Evolutionary conservation across 2,329 filamentous ascomycete genomes (phyloP).

Genomic region (Phyllosticta ampelicida): DNA sequence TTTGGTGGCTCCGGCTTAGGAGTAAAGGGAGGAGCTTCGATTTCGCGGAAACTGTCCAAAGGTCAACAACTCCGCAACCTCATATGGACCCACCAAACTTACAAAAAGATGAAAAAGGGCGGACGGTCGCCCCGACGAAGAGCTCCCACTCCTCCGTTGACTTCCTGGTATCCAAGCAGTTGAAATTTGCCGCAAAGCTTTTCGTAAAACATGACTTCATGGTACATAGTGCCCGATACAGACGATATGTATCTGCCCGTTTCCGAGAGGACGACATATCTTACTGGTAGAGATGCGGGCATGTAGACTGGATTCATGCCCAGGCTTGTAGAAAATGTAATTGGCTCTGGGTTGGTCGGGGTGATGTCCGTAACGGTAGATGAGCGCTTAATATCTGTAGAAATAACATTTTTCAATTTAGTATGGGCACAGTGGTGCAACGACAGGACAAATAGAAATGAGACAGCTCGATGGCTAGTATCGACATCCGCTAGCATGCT

Average conservation of each 20-base stretch:
- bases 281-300: neutral
- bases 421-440: neutral
- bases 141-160: neutral
- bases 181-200: neutral
- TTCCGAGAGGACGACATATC: neutral
- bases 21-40: neutral
- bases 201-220: neutral
- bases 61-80: neutral
- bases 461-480: neutral
- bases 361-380: neutral
- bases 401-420: neutral
- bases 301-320: neutral
- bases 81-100: neutral
- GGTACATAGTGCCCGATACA: neutral
- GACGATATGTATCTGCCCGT: neutral
- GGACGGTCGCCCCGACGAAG: neutral
- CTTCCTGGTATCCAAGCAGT: neutral
- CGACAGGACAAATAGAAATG: no score
- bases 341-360: neutral
- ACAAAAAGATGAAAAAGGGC: neutral
- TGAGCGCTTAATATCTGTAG: neutral
- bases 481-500: no score
- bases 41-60: neutral
- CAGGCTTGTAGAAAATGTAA: neutral
- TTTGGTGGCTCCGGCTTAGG: neutral